Conservation (phyloP, 306 rosid species). For the Ammopiptanthus mongolicus region DNA sequence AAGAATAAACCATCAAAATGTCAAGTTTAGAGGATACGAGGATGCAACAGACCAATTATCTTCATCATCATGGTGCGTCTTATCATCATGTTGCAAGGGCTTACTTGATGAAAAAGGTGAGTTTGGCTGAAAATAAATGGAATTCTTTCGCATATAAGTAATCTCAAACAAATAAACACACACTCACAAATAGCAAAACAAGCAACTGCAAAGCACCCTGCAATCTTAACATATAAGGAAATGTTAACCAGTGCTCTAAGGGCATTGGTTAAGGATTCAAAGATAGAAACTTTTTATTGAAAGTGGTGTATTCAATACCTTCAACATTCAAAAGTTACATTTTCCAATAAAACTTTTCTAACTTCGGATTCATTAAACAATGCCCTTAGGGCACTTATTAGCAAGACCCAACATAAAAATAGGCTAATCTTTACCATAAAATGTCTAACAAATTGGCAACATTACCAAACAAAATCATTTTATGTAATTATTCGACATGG, state of each 20-base stretch:
- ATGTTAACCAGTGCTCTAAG: too few species aligned
- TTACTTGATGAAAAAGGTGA: constrained; percentile 62
- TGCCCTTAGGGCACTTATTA: too few species aligned
- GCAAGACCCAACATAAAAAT: not conserved
- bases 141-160: constrained; percentile 2
- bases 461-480: not conserved
- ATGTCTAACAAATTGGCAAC: not conserved
- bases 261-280: too few species aligned
- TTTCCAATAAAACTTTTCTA: too few species aligned
- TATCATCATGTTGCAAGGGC: constrained; percentile 39
- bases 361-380: too few species aligned
- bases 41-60: constrained; percentile 82
- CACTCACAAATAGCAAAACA: not conserved
- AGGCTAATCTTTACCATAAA: constrained; percentile 5
- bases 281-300: too few species aligned
- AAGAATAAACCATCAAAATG: constrained; percentile 14
- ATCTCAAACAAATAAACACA: not conserved
- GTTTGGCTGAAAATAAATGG: constrained; percentile 48
- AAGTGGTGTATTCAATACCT: too few species aligned
- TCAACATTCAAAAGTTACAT: too few species aligned
- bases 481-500: not conserved
- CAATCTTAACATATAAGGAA: not conserved
- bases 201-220: not conserved
- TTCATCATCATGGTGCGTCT: constrained; percentile 76
- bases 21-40: constrained; percentile 73